Conservation (phyloP, 2,329 filamentous ascomycete genomes). For the Lizonia empirigonia region DNA sequence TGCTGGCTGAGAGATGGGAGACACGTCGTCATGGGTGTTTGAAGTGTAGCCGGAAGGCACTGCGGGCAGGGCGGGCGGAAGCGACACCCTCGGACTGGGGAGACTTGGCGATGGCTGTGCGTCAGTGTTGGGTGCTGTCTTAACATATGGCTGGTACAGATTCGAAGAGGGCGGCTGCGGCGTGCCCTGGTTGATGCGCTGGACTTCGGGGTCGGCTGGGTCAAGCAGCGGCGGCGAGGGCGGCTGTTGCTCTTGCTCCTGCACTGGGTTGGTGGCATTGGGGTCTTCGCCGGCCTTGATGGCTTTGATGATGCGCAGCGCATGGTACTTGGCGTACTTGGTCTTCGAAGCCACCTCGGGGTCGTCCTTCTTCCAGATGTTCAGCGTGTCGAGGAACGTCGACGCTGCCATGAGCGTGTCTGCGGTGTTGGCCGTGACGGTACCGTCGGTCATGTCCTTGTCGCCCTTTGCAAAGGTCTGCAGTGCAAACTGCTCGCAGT, state of each 20-base stretch:
- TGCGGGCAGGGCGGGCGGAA: conserved; percentile 42
- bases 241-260: conserved; percentile 53
- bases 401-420: conserved; percentile 92
- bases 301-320: conserved; percentile 85
- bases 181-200: conserved; percentile 53
- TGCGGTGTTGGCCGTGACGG: conserved; percentile 84
- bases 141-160: conserved; percentile 59
- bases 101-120: conserved; percentile 51
- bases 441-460: conserved; percentile 78
- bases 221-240: conserved; percentile 57
- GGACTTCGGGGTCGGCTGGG: conserved; percentile 68
- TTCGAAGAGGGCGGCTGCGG: conserved; percentile 30
- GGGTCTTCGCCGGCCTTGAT: conserved; percentile 90
- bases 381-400: conserved; percentile 87
- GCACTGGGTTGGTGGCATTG: conserved; percentile 84
- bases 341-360: conserved; percentile 81
- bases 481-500: conserved; percentile 91
- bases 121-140: conserved; percentile 64
- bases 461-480: conserved; percentile 87
- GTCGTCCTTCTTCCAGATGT: conserved; percentile 78
- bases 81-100: conserved; percentile 54
- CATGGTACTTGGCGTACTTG: conserved; percentile 97
- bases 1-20: conserved; percentile 57
- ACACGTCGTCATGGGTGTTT: conserved; percentile 55
- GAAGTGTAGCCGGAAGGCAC: conserved; percentile 40